Base-by-base conservation (phyloP, 2,329 filamentous ascomycete species). In the Ramularia collo-cygni region DNA sequence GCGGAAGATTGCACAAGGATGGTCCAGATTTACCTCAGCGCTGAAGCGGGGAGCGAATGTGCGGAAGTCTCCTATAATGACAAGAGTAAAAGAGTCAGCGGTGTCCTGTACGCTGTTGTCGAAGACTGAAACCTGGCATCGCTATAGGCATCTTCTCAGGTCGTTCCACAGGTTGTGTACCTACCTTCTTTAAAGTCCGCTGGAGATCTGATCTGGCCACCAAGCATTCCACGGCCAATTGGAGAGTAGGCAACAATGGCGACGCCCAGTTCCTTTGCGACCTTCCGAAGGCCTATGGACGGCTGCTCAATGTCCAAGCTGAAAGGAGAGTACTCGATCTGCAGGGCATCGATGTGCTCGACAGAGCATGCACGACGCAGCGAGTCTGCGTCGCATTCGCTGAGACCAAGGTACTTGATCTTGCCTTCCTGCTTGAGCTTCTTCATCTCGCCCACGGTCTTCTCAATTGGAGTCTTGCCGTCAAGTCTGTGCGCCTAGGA, bases 171-270 rank as follows among this genome's bases (percentile, higher is more conserved):
- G n/a, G n/a, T n/a, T n/a, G n/a, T n/a, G n/a, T n/a, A n/a, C n/a
- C n/a, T n/a, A 2, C 55, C 60, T 6, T 65, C 62, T 4, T 64
- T 64, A 35, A 78, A 64, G 49, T 77, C 73, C 12, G 63, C 63
- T 0, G 52, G 56, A 3, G 63, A 66, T 28, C 64, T 64, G 54
- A 73, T 68, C 4, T 59, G 55, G 3, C 76, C 75, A 0, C 73
- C 71, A 16, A 82, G 53, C 43, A 81, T 59, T 6, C 78, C 77
- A 1, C 76, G 68, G 2, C 76, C 76, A 2, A 83, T 67, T 2
- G 78, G 78, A 12, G 69, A 71, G 59, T 77, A 80, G 2, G 74
- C 70, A 2, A 83, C 67, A 4, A 76, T 61, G 1, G 74, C 63
- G 2, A 77, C 63, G 1, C 76, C 77, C 2, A 82, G 69, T 52